Evolutionary conservation across 1,284 basidiomycete genomes (phyloP).

Genomic region (Apiotrichum laibachii): DNA sequence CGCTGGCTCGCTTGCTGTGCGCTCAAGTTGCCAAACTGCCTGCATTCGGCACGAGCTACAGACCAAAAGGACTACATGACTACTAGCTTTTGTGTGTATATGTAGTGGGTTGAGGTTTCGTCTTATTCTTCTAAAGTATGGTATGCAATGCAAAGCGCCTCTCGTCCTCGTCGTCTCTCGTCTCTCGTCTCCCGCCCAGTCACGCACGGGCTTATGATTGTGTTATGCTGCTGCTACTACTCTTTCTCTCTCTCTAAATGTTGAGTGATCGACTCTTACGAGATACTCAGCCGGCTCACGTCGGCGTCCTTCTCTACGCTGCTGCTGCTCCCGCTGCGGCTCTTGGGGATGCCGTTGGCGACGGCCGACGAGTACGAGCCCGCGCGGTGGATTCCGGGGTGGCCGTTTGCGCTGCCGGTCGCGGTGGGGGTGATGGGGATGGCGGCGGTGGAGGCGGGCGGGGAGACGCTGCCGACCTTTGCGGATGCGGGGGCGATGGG

Average conservation of each 20-base stretch:
- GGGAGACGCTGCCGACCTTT: background rate
- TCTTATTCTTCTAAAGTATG: background rate
- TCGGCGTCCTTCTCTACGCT: background rate
- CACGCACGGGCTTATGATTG: no score
- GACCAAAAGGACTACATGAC: background rate
- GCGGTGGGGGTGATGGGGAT: background rate
- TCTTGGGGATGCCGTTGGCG: slow-evolving; percentile 4
- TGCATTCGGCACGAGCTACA: slow-evolving; percentile 3
- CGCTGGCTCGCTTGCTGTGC: background rate
- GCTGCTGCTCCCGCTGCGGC: slow-evolving; percentile 6
- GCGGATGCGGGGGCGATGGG: background rate
- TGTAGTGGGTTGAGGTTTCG: background rate
- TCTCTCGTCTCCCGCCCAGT: background rate
- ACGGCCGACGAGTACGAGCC: slow-evolving; percentile 4
- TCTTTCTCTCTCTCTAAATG: background rate
- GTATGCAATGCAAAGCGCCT: no score
- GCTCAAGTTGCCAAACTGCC: background rate
- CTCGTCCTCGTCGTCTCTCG: background rate
- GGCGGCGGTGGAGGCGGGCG: background rate
- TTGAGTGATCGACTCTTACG: background rate
- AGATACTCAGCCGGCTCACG: slow-evolving; percentile 3
- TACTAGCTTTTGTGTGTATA: background rate
- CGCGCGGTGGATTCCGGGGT: background rate
- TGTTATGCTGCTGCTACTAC: background rate
- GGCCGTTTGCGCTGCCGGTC: background rate